Evolutionary conservation across 2,329 filamentous ascomycete species (phyloP), one percentile per base, ranked within the genome.

Genomic region (Seiridium unicorne): DNA sequence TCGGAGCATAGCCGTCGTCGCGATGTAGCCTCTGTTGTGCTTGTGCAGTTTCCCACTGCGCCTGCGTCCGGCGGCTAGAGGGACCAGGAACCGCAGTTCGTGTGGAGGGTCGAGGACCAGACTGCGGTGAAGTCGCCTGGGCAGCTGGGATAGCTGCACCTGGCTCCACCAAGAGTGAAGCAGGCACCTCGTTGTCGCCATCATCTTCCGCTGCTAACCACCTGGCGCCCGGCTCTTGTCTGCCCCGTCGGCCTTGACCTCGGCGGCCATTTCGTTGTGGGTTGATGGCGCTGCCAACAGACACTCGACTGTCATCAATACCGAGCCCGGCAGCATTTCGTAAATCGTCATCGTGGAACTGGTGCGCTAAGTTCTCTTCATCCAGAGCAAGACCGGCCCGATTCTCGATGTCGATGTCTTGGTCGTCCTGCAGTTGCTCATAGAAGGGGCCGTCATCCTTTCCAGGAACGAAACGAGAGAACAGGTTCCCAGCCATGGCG

Each of bases 131-230:
- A 62, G 65, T 55, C 54, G 66, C 68, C 53, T 72, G 63, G 9
- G 68, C 51, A 13, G 61, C 51, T 26, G 63, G 57, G 48, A 31
- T 36, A 34, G 55, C n/a, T 18, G 60, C 65, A 53, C 63, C 79
- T 4, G 73, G 77, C 68, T 89, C 87, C 26, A 89, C 81, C 18
- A 89, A 71, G 18, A 89, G 74, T 3, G 87, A 89, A 18, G 81
- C 83, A 0, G 87, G 87, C 0, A 89, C 86, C 66, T 89, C 86
- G 58, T 88, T 86, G 36, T 85, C 82, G 40, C 62, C 64, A 35
- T 71, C 63, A 59, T 70, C 70, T 13, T 78, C 71, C 18, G 64
- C 68, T 32, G 64, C 59, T 18, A 70, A 62, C 73, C 73, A 75
- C 56, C 65, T 66, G 7, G 70, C 49, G 46, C 62, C 63, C 3